phyloP scores from a whole-genome alignment of 345 rosid species.

The Conringia planisiliqua region DNA sequence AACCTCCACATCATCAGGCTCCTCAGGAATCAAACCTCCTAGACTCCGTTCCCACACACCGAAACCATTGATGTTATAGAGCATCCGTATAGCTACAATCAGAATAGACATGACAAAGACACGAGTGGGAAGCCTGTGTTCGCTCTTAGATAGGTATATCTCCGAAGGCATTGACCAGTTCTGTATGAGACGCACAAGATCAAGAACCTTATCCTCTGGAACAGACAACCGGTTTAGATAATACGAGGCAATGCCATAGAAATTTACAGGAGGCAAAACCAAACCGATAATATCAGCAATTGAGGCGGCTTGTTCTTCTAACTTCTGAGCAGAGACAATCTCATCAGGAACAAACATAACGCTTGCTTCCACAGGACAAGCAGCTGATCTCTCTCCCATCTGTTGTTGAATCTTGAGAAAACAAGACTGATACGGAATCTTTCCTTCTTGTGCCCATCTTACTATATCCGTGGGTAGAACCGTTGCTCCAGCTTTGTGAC shows the following conservation, averaged over 20 bases:
- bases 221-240: slow-evolving; percentile 57
- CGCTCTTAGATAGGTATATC: slow-evolving; percentile 62
- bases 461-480: slow-evolving; percentile 66
- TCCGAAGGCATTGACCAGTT: slow-evolving; percentile 80
- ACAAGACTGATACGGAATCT: slow-evolving; percentile 62
- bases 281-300: slow-evolving; percentile 65
- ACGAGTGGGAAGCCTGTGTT: slow-evolving; percentile 57
- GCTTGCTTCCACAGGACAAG: slow-evolving; percentile 57
- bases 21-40: background rate
- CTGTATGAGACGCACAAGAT: slow-evolving; percentile 47
- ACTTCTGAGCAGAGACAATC: slow-evolving; percentile 44
- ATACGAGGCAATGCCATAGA: slow-evolving; percentile 51
- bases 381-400: slow-evolving; percentile 46
- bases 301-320: slow-evolving; percentile 57
- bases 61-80: slow-evolving; percentile 61
- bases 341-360: slow-evolving; percentile 59
- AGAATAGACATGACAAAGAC: slow-evolving; percentile 57
- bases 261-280: slow-evolving; percentile 64
- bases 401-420: slow-evolving; percentile 55
- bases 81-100: slow-evolving; percentile 53
- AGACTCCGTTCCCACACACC: slow-evolving; percentile 54
- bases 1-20: slow-evolving; percentile 20
- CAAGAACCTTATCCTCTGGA: slow-evolving; percentile 51
- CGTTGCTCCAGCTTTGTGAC: slow-evolving; percentile 65
- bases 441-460: slow-evolving; percentile 70